These are phyloP conservation scores for Coemansia sp. DNA, from an alignment of 192 early-diverging fungal genomes.

Conservation along the genomic window DNA sequence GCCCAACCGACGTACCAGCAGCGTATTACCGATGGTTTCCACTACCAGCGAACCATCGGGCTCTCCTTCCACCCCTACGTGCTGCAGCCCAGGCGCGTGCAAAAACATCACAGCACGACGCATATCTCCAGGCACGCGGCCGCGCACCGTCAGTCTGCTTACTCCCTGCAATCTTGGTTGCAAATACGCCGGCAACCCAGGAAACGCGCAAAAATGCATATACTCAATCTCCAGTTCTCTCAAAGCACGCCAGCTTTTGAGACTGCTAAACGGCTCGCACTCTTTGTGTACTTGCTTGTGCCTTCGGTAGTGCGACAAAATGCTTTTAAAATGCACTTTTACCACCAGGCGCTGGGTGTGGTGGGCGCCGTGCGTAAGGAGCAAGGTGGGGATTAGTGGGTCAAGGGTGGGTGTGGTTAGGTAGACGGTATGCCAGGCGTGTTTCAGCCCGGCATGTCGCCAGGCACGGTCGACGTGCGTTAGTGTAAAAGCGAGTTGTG, in stretches of 20 bases:
- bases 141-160: constrained; percentile 23
- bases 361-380: constrained; percentile 8
- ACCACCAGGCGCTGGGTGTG: constrained; percentile 37
- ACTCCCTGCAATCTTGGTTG: constrained; percentile 35
- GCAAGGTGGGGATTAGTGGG: constrained; percentile 8
- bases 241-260: constrained; percentile 27
- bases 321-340: constrained; percentile 31
- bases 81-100: constrained; percentile 11
- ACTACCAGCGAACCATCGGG: constrained; percentile 28
- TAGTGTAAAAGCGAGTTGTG: constrained; percentile 12
- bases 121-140: constrained; percentile 49
- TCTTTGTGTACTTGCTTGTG: constrained; percentile 33
- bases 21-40: constrained; percentile 20
- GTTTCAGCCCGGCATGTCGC: constrained; percentile 26
- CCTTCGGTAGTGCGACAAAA: constrained; percentile 38
- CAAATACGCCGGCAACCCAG: constrained; percentile 38
- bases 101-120: constrained; percentile 32
- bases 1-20: constrained; percentile 11
- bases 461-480: constrained; percentile 36
- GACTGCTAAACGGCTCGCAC: constrained; percentile 39
- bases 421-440: constrained; percentile 45
- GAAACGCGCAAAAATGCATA: constrained; percentile 49
- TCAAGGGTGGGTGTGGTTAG: constrained; percentile 16
- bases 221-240: constrained; percentile 40
- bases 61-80: constrained; percentile 28